Evolutionary conservation across 2,329 filamentous ascomycete genomes (phyloP).

Genomic region (Ceratocystis diversiconidia): DNA sequence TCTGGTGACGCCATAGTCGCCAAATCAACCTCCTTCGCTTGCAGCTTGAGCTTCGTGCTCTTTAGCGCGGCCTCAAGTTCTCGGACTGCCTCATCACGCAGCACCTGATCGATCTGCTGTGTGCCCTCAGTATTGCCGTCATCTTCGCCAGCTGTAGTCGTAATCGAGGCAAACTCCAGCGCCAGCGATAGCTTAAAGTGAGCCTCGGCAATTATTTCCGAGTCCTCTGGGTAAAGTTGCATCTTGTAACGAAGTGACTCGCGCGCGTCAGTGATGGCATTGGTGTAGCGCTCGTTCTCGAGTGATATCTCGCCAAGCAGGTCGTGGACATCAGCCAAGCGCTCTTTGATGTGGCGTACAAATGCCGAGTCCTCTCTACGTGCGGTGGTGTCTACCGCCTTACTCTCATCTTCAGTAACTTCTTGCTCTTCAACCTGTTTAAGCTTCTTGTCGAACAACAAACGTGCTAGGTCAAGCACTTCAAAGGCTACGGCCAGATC

Average conservation of each 20-base stretch:
- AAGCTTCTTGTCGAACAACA: slow-evolving; percentile 46
- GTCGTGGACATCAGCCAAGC: slow-evolving; percentile 84
- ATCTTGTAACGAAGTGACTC: slow-evolving; percentile 66
- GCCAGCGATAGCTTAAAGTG: slow-evolving; percentile 95
- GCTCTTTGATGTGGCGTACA: slow-evolving; percentile 57
- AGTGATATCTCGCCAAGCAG: slow-evolving; percentile 92
- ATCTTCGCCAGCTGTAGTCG: slow-evolving; percentile 39
- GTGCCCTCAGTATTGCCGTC: slow-evolving; percentile 33
- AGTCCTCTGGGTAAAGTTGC: slow-evolving; percentile 64
- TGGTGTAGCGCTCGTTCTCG: slow-evolving; percentile 78
- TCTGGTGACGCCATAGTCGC: slow-evolving; percentile 48
- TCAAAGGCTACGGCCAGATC: slow-evolving; percentile 70
- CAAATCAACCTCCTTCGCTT: slow-evolving; percentile 54
- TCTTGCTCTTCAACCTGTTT: slow-evolving; percentile 24
- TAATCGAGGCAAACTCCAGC: slow-evolving; percentile 80
- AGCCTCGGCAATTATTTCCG: slow-evolving; percentile 77
- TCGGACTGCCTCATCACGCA: slow-evolving; percentile 55
- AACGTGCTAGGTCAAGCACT: slow-evolving; percentile 65
- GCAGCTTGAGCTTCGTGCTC: slow-evolving; percentile 56
- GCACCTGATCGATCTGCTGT: slow-evolving; percentile 46
- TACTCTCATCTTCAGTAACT: slow-evolving; percentile 22
- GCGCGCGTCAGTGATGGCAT: slow-evolving; percentile 73
- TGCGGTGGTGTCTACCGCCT: slow-evolving; percentile 24
- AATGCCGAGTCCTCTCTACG: slow-evolving; percentile 31
- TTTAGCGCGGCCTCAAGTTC: slow-evolving; percentile 62